These are phyloP conservation scores for Globisporangium lucens DNA, from an alignment of 352 stramenopile genomes.

Conservation along the genomic window DNA sequence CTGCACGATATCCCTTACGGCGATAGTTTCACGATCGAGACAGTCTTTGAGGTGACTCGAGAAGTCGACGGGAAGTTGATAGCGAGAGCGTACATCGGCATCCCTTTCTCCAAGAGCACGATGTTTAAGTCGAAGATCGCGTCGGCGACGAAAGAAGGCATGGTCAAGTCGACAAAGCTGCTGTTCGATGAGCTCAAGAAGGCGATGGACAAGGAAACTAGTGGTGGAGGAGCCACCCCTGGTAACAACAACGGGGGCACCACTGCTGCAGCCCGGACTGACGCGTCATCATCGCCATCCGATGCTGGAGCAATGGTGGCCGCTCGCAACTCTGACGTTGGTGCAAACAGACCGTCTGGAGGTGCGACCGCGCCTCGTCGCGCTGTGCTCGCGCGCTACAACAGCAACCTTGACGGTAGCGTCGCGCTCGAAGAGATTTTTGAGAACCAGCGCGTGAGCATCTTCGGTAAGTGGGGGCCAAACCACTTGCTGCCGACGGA, in stretches of 20 bases:
- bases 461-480: conserved; percentile 86
- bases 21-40: conserved; percentile 78
- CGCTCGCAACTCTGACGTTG: conserved; percentile 15
- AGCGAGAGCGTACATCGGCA: conserved; percentile 55
- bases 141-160: conserved; percentile 61
- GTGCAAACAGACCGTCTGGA: conserved; percentile 15
- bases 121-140: conserved; percentile 87
- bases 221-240: not conserved
- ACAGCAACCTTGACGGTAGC: conserved; percentile 68
- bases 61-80: conserved; percentile 34
- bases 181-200: conserved; percentile 57
- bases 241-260: not conserved
- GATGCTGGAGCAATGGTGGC: not conserved
- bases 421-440: conserved; percentile 86
- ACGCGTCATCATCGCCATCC: not conserved
- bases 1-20: conserved; percentile 80
- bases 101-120: conserved; percentile 81
- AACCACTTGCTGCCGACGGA: conserved; percentile 84
- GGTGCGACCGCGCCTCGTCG: conserved; percentile 14
- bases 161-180: conserved; percentile 55
- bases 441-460: conserved; percentile 85
- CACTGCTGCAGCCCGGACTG: not conserved
- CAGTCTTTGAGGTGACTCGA: conserved; percentile 46
- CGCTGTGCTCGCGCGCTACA: conserved; percentile 48
- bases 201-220: conserved; percentile 29